Percentiles rank a stretch among this genome's conserved stretches.
phyloP scores from a whole-genome alignment of 371 early-diverging fungal genomes.

The Apophysomyces variabilis region DNA sequence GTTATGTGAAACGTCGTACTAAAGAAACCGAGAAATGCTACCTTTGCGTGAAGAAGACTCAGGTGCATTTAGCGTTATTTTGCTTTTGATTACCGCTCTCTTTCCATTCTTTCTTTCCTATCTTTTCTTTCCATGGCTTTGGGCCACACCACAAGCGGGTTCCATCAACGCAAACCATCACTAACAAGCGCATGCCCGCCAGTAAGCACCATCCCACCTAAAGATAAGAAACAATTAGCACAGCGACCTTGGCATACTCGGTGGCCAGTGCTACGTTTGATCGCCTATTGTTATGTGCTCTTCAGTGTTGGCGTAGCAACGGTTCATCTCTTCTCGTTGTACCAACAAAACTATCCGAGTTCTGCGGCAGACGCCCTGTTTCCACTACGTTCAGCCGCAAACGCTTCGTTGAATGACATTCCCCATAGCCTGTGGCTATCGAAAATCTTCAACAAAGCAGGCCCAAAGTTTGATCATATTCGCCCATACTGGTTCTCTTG shows the following conservation, averaged over 20 bases:
- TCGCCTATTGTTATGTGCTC: slow-evolving; percentile 32
- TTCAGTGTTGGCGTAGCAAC: slow-evolving; percentile 35
- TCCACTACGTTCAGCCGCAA: background rate
- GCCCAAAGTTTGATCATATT: slow-evolving; percentile 26
- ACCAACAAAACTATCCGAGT: slow-evolving; percentile 5
- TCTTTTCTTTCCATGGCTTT: too few relatives aligned
- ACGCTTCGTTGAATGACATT: slow-evolving; percentile 25
- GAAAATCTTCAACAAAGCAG: slow-evolving; percentile 44
- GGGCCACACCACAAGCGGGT: background rate
- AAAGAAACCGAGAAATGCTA: too few relatives aligned
- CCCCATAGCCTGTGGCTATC: slow-evolving; percentile 27
- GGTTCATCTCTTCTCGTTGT: slow-evolving; percentile 30
- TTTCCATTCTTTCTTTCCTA: too few relatives aligned
- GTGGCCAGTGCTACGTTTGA: slow-evolving; percentile 24
- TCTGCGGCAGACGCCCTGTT: background rate
- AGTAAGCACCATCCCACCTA: background rate
- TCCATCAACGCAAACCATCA: slow-evolving; percentile 42
- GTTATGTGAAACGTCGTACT: too few relatives aligned
- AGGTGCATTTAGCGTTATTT: too few relatives aligned
- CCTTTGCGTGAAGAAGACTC: too few relatives aligned
- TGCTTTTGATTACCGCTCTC: too few relatives aligned
- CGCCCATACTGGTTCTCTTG: slow-evolving; percentile 44
- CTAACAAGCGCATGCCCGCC: slow-evolving; percentile 40
- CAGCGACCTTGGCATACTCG: slow-evolving; percentile 16
- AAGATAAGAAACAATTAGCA: background rate